phyloP scores from a whole-genome alignment of 176 grass and related monocot genomes.

The Alopecurus myosuroides region DNA sequence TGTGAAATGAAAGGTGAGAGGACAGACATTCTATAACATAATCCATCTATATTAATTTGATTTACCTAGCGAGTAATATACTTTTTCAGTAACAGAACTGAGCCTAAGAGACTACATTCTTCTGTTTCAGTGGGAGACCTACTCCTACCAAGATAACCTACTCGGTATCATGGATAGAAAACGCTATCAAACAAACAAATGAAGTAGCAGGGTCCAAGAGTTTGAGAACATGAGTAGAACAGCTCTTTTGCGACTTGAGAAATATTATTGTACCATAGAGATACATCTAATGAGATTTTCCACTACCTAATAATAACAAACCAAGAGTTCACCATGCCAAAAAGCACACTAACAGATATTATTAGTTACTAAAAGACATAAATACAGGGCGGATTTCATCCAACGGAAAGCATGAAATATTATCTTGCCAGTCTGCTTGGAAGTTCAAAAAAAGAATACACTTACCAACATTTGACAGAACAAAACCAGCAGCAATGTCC shows the following conservation, averaged over 20 bases:
- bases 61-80: background rate
- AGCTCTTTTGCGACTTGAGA: background rate
- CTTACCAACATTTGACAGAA: slow-evolving; percentile 88
- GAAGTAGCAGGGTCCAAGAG: background rate
- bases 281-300: background rate
- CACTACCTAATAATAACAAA: background rate
- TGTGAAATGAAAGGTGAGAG: background rate
- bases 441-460: background rate
- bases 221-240: background rate
- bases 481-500: slow-evolving; percentile 86
- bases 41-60: background rate
- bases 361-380: background rate
- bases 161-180: background rate
- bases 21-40: background rate
- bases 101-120: background rate
- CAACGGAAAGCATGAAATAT: background rate
- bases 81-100: background rate
- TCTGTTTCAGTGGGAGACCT: background rate
- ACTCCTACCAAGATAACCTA: background rate
- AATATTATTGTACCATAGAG: background rate
- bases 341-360: background rate
- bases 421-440: background rate
- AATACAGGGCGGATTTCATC: background rate
- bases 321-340: background rate
- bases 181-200: background rate